Evolutionary conservation across 345 rosid species (phyloP).

Genomic region (Populus euphratica): DNA sequence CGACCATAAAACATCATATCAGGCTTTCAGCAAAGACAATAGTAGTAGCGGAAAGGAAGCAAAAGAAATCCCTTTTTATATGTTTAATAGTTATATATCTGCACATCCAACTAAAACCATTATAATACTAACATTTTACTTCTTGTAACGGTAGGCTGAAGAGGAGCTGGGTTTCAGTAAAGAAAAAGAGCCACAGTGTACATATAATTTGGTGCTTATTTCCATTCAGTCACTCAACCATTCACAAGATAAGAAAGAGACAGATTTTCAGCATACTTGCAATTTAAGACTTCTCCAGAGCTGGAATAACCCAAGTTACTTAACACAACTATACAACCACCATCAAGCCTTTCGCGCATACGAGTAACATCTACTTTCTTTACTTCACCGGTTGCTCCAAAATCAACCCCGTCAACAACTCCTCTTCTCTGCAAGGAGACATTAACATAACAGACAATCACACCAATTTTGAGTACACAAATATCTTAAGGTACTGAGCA

Average conservation of each 20-base stretch:
- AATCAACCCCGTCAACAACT: slow-evolving; percentile 87
- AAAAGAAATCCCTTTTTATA: background rate
- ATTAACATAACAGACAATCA: slow-evolving; percentile 1
- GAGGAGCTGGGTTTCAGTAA: background rate
- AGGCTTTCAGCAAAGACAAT: background rate
- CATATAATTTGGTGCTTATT: background rate
- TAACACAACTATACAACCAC: slow-evolving; percentile 72
- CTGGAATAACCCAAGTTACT: slow-evolving; percentile 95
- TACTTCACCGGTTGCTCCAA: slow-evolving; percentile 94
- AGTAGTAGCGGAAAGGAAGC: background rate
- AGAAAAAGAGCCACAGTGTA: background rate
- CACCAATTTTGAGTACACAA: no score
- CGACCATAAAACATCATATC: slow-evolving; percentile 15
- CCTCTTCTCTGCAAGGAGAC: slow-evolving; percentile 73
- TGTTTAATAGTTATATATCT: background rate
- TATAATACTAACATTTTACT: no score
- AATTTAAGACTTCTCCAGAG: slow-evolving; percentile 92
- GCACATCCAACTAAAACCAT: no score
- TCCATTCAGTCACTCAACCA: background rate
- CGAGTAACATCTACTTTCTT: slow-evolving; percentile 84
- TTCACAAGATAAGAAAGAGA: slow-evolving; percentile 1
- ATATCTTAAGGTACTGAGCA: background rate
- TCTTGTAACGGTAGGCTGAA: background rate
- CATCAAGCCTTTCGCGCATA: slow-evolving; percentile 81
- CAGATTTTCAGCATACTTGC: slow-evolving; percentile 63